A percentile compares a stretch with the other conserved stretches of the same genome.
Conservation (phyloP, 768 basidiomycete genomes). For the Xerocomellus amylosporus region DNA sequence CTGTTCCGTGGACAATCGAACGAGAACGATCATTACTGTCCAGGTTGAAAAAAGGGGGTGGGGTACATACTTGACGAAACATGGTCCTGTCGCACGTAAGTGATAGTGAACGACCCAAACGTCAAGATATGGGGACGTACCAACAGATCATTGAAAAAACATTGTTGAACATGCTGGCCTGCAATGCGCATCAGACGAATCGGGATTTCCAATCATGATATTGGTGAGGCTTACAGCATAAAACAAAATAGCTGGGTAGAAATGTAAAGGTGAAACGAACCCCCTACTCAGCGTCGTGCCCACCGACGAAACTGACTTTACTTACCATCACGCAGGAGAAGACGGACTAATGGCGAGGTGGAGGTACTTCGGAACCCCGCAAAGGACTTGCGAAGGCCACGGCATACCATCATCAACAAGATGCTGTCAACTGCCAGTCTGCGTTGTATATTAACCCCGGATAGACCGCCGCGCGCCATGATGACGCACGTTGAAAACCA, state of each 20-base stretch:
- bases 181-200: neutral
- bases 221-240: constrained; percentile 7
- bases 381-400: neutral
- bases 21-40: too few relatives aligned
- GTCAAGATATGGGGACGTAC: neutral
- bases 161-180: constrained; percentile 9
- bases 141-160: neutral
- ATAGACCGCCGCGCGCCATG: too few relatives aligned
- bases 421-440: constrained; percentile 6
- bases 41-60: too few relatives aligned
- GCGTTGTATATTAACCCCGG: neutral
- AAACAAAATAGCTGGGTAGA: constrained; percentile 13
- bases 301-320: too few relatives aligned
- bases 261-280: neutral
- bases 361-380: neutral
- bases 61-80: constrained; percentile 4
- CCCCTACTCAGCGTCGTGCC: too few relatives aligned
- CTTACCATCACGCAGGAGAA: constrained; percentile 29
- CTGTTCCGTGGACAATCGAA: neutral
- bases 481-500: constrained; percentile 8
- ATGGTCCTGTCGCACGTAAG: constrained; percentile 3
- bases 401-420: constrained; percentile 3
- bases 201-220: too few relatives aligned
- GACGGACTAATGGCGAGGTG: constrained; percentile 4
- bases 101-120: too few relatives aligned